Evolutionary conservation across 2,329 filamentous ascomycete genomes (phyloP).

Genomic region (Phoma sp.): DNA sequence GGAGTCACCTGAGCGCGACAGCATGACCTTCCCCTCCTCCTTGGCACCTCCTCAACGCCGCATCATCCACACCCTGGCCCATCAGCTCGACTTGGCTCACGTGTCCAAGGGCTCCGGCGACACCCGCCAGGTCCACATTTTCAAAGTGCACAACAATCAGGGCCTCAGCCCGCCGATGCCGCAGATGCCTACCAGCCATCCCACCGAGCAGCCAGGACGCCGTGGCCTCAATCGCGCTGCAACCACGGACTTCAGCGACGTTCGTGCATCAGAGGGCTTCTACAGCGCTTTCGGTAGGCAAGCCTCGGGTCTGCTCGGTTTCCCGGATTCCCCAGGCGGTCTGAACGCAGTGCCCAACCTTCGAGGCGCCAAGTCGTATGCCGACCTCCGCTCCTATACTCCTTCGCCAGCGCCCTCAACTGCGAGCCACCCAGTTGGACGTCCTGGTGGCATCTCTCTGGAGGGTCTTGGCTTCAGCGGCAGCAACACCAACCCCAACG

Average conservation of each 20-base stretch:
- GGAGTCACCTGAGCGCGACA: slow-evolving; percentile 76
- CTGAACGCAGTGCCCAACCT: slow-evolving; percentile 78
- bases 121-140: slow-evolving; percentile 88
- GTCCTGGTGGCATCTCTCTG: slow-evolving; percentile 62
- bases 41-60: slow-evolving; percentile 84
- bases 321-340: slow-evolving; percentile 74
- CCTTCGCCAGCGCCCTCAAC: slow-evolving; percentile 91
- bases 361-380: slow-evolving; percentile 93
- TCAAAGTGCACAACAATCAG: slow-evolving; percentile 68
- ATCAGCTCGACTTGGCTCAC: slow-evolving; percentile 92
- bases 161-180: slow-evolving; percentile 68
- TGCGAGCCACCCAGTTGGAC: slow-evolving; percentile 79
- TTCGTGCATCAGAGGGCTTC: slow-evolving; percentile 74
- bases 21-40: slow-evolving; percentile 81
- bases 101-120: slow-evolving; percentile 88
- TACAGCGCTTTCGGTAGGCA: slow-evolving; percentile 82
- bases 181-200: slow-evolving; percentile 65
- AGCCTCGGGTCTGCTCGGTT: slow-evolving; percentile 78
- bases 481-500: slow-evolving; percentile 69
- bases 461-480: slow-evolving; percentile 56
- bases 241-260: slow-evolving; percentile 94
- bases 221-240: slow-evolving; percentile 89
- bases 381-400: slow-evolving; percentile 91
- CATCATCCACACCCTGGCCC: slow-evolving; percentile 90
- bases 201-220: slow-evolving; percentile 73